Evolutionary conservation across 2,329 filamentous ascomycete species (phyloP).

Genomic region (Dryadomyces sulphureus): DNA sequence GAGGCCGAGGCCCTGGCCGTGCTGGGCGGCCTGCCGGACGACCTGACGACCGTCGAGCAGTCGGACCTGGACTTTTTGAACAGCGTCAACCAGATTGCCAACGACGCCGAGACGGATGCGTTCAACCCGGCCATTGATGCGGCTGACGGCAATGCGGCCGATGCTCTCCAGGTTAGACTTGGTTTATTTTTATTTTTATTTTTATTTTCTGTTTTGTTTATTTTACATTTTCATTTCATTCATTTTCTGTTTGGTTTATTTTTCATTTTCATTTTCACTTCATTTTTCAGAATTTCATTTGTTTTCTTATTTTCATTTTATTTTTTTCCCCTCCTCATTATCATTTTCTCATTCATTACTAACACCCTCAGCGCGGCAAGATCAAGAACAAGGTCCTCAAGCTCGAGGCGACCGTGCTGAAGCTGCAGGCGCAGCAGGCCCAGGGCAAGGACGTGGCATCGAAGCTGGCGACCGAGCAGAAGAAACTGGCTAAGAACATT

Average conservation of each 20-base stretch:
- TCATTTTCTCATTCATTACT: too few species aligned
- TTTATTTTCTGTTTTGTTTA: neutral
- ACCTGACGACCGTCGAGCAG: constrained; percentile 22
- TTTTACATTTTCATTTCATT: neutral
- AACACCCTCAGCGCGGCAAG: neutral
- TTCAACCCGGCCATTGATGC: constrained; percentile 32
- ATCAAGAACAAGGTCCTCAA: neutral
- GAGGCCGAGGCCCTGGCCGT: constrained; percentile 19
- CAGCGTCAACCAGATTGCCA: constrained; percentile 27
- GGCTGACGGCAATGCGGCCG: constrained; percentile 20
- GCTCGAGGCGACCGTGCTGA: constrained; percentile 23
- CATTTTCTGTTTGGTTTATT: too few species aligned
- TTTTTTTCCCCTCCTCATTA: too few species aligned
- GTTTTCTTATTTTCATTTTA: neutral
- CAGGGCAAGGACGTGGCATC: constrained; percentile 23
- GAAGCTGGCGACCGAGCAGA: constrained; percentile 25
- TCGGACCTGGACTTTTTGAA: constrained; percentile 25
- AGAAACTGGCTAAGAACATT: constrained; percentile 31
- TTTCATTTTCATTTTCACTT: too few species aligned
- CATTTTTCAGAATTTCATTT: neutral
- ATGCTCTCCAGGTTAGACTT: constrained; percentile 16
- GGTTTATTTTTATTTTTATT: neutral
- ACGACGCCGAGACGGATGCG: constrained; percentile 27
- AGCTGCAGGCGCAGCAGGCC: constrained; percentile 27
- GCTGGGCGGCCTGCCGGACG: constrained; percentile 16